A percentile compares a stretch with the other conserved stretches of the same genome.
Conservation (phyloP, 164 flowering plant genomes). For the Kalanchoe fedtschenkoi region DNA sequence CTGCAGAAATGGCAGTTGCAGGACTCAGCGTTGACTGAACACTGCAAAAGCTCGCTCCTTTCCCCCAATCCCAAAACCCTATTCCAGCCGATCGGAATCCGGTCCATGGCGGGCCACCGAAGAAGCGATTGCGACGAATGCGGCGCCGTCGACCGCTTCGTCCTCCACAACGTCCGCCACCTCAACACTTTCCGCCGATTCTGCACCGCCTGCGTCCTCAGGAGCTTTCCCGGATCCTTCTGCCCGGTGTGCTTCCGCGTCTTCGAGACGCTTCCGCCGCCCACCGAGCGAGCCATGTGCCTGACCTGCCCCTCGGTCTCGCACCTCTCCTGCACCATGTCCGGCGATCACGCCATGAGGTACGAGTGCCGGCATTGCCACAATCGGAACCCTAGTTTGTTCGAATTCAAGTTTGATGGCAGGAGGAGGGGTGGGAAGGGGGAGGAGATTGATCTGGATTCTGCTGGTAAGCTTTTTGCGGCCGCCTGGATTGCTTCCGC, state of each 20-base stretch:
- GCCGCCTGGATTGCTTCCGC: not conserved
- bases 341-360: not conserved
- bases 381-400: not conserved
- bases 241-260: slow-evolving; percentile 1
- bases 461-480: not conserved
- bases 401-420: not conserved
- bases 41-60: too few species aligned
- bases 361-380: not conserved
- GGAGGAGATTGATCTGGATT: not conserved
- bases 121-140: not conserved
- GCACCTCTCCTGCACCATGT: not conserved
- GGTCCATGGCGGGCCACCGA: not conserved
- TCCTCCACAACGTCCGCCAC: not conserved
- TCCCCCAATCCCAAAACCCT: too few species aligned
- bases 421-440: not conserved
- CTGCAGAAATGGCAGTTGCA: too few species aligned
- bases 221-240: not conserved
- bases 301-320: not conserved
- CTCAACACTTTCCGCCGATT: not conserved
- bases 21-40: too few species aligned
- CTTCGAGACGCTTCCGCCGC: not conserved
- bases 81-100: not conserved
- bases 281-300: not conserved
- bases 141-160: not conserved
- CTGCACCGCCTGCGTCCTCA: slow-evolving; percentile 4